A percentile compares a stretch with the other conserved stretches of the same genome.
Evolutionary conservation across 495 filamentous ascomycete genomes (phyloP).

Genomic region (Evernia prunastri): DNA sequence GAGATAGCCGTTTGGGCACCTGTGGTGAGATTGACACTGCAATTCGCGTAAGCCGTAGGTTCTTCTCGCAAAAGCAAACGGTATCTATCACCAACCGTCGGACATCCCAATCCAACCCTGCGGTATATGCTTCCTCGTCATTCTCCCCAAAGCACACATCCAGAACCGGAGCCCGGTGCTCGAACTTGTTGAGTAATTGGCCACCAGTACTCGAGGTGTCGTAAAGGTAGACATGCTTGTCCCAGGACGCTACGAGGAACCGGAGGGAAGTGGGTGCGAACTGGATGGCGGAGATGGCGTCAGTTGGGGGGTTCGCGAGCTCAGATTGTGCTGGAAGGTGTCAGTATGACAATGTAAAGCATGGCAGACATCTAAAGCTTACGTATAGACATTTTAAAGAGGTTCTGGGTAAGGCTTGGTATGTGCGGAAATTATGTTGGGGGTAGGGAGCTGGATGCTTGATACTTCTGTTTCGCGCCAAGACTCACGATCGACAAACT

Average conservation of each 20-base stretch:
- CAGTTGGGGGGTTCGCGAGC: slow-evolving; percentile 67
- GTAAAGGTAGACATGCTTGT: slow-evolving; percentile 86
- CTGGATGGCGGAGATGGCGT: slow-evolving; percentile 78
- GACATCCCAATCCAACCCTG: slow-evolving; percentile 79
- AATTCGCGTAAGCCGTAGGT: slow-evolving; percentile 9
- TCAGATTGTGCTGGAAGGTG: slow-evolving; percentile 51
- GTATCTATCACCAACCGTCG: slow-evolving; percentile 47
- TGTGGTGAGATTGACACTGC: slow-evolving; percentile 65
- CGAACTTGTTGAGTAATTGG: slow-evolving; percentile 61
- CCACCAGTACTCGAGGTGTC: slow-evolving; percentile 58
- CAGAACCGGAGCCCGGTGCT: slow-evolving; percentile 79
- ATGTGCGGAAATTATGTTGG: slow-evolving; percentile 37
- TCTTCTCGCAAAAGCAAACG: background rate
- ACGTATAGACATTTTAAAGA: slow-evolving; percentile 10
- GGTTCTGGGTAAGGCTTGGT: background rate
- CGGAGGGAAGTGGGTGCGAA: slow-evolving; percentile 70
- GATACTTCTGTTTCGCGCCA: too few species aligned
- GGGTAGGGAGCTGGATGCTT: too few species aligned
- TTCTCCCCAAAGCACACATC: slow-evolving; percentile 82
- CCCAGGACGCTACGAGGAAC: slow-evolving; percentile 90
- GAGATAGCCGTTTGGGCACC: slow-evolving; percentile 68
- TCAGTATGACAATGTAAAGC: background rate
- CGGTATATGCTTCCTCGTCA: slow-evolving; percentile 74
- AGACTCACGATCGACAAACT: too few species aligned
- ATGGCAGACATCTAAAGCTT: background rate